phyloP scores from a whole-genome alignment of 208 protist species.

The Acanthamoeba sp. region DNA sequence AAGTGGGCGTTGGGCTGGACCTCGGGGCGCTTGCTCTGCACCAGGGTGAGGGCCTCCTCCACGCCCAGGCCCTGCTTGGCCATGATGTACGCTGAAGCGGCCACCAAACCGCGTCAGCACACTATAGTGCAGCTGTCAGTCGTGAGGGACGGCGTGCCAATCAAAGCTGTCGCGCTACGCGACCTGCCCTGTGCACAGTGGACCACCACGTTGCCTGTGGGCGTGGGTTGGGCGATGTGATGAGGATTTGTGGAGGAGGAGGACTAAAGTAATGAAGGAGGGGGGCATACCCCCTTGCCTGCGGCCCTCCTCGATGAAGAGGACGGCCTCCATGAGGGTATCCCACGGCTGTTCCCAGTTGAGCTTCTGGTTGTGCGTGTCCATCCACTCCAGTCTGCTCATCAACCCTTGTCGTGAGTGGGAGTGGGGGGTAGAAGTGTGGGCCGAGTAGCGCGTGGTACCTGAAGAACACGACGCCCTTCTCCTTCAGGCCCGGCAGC shows the following conservation, averaged over 20 bases:
- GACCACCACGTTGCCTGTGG: slow-evolving; percentile 7
- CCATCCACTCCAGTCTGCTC: slow-evolving; percentile 29
- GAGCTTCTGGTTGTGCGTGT: slow-evolving; percentile 2
- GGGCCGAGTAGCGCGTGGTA: no score
- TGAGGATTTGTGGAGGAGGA: no score
- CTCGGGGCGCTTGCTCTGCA: background rate
- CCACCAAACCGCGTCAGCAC: background rate
- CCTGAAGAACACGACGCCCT: slow-evolving; percentile 20
- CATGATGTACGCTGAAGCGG: slow-evolving; percentile 16
- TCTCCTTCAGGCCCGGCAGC: background rate
- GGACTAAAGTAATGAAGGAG: background rate
- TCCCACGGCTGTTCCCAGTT: slow-evolving; percentile 23
- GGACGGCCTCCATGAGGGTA: background rate
- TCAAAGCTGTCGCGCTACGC: background rate
- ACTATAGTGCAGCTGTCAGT: background rate
- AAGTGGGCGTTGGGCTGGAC: slow-evolving; percentile 29
- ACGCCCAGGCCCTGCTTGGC: background rate
- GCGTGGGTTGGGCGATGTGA: no score
- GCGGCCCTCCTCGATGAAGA: slow-evolving; percentile 57
- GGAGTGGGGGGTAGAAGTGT: no score
- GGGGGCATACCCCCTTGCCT: background rate
- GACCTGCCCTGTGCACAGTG: slow-evolving; percentile 49
- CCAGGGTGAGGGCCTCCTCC: background rate
- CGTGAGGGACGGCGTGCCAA: background rate
- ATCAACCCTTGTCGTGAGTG: background rate